phyloP scores from a whole-genome alignment of 352 stramenopile genomes.

The Globisporangium middletonii region DNA sequence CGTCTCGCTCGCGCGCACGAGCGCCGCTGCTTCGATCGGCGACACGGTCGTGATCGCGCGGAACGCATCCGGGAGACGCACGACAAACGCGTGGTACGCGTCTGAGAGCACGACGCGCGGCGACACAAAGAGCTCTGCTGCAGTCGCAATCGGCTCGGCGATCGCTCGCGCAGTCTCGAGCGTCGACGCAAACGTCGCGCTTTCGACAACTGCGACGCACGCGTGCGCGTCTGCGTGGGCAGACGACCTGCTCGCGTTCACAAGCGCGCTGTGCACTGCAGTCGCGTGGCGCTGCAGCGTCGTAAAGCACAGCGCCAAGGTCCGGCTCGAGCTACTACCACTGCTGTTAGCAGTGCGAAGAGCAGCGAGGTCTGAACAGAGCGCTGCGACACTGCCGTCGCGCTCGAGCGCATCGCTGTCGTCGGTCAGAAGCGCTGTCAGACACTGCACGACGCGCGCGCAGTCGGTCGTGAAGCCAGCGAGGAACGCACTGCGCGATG shows the following conservation, averaged over 20 bases:
- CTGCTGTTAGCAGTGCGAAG: neutral
- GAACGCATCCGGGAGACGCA: constrained; percentile 17
- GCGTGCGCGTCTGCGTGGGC: neutral
- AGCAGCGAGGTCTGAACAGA: neutral
- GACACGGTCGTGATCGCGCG: constrained; percentile 6
- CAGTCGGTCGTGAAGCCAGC: neutral
- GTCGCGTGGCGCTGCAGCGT: neutral
- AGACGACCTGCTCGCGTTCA: neutral
- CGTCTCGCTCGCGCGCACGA: constrained; percentile 19
- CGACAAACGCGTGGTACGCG: constrained; percentile 24
- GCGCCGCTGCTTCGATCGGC: constrained; percentile 7
- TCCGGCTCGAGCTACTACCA: neutral
- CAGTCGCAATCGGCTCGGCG: constrained; percentile 13
- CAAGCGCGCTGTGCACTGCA: neutral
- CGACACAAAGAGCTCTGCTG: constrained; percentile 7
- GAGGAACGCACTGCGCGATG: neutral
- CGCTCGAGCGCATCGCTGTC: no score
- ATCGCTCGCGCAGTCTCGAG: constrained; percentile 19
- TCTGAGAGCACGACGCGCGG: constrained; percentile 20
- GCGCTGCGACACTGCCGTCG: neutral
- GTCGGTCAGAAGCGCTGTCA: neutral
- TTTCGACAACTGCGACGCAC: constrained; percentile 1
- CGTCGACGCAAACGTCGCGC: constrained; percentile 2
- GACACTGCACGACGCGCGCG: neutral
- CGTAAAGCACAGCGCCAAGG: neutral